Conservation (phyloP, 306 rosid genomes). For the Begonia masoniana region DNA sequence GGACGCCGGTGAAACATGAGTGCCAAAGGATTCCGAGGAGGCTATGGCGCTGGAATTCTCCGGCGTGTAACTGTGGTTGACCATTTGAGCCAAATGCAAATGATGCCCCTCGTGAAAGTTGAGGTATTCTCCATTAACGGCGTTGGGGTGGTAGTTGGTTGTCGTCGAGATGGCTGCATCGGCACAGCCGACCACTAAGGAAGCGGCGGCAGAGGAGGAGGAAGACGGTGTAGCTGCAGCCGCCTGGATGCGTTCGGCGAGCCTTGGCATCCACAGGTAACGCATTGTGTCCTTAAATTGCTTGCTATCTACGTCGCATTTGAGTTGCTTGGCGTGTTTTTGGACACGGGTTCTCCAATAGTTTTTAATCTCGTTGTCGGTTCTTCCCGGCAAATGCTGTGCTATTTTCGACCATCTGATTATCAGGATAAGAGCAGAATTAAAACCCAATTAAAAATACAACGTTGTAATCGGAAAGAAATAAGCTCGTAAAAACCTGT, state of each 20-base stretch:
- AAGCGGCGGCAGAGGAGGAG: too few species aligned
- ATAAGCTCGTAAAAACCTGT: conserved; percentile 31
- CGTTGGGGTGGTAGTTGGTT: neutral
- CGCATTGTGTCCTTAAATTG: conserved; percentile 97
- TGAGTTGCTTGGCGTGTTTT: conserved; percentile 90
- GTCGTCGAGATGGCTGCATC: neutral
- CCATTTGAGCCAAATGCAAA: neutral
- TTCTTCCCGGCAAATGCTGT: conserved; percentile 79
- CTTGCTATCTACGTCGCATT: conserved; percentile 95
- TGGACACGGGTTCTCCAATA: conserved; percentile 97
- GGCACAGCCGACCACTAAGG: too few species aligned
- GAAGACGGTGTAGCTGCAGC: conserved; percentile 16
- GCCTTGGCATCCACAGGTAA: conserved; percentile 88
- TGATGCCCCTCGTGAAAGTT: conserved; percentile 3
- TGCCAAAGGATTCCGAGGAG: conserved; percentile 54
- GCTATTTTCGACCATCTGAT: conserved; percentile 94
- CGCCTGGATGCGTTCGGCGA: conserved; percentile 83
- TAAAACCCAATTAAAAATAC: neutral
- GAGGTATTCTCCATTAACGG: neutral
- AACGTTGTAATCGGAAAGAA: too few species aligned
- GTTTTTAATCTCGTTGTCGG: conserved; percentile 86
- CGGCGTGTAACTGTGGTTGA: conserved; percentile 31
- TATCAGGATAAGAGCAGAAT: neutral
- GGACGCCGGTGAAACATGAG: conserved; percentile 48
- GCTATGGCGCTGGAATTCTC: conserved; percentile 29